Conservation (phyloP, 192 early-diverging fungal genomes). For the Coemansia sp. region DNA sequence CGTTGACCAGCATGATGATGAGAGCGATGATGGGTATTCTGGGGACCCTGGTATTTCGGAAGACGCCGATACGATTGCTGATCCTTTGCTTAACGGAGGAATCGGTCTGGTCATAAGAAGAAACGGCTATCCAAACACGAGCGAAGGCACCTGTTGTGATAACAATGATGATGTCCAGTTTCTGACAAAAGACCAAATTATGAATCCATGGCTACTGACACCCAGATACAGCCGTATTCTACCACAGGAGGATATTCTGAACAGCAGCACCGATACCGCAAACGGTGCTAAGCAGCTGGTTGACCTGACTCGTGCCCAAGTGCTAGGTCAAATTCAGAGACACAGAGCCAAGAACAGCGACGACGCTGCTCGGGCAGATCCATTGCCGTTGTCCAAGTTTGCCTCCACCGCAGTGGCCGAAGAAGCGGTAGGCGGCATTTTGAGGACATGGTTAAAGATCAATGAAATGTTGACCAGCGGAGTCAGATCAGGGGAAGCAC, state of each 20-base stretch:
- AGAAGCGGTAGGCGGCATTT: slow-evolving; percentile 27
- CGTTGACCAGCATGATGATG: background rate
- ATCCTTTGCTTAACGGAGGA: slow-evolving; percentile 31
- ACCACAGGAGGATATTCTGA: slow-evolving; percentile 6
- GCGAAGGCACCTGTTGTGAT: background rate
- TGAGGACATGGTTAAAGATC: slow-evolving; percentile 21
- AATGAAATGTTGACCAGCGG: background rate
- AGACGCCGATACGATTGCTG: slow-evolving; percentile 17
- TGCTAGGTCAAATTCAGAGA: slow-evolving; percentile 23
- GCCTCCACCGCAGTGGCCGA: slow-evolving; percentile 35
- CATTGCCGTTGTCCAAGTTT: slow-evolving; percentile 25
- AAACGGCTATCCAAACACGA: background rate
- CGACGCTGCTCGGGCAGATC: background rate
- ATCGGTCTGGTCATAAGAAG: slow-evolving; percentile 30
- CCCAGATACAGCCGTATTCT: slow-evolving; percentile 25
- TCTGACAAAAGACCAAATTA: slow-evolving; percentile 26
- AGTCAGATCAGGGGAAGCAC: background rate
- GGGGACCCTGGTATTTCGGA: background rate
- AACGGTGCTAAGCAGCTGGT: slow-evolving; percentile 20
- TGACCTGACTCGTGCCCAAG: slow-evolving; percentile 39
- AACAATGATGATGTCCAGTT: slow-evolving; percentile 8
- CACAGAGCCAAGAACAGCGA: background rate
- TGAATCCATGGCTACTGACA: slow-evolving; percentile 21
- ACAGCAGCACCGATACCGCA: too few species aligned
- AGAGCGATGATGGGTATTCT: background rate